phyloP scores from a whole-genome alignment of 345 rosid species.

The Syzygium aromaticum region DNA sequence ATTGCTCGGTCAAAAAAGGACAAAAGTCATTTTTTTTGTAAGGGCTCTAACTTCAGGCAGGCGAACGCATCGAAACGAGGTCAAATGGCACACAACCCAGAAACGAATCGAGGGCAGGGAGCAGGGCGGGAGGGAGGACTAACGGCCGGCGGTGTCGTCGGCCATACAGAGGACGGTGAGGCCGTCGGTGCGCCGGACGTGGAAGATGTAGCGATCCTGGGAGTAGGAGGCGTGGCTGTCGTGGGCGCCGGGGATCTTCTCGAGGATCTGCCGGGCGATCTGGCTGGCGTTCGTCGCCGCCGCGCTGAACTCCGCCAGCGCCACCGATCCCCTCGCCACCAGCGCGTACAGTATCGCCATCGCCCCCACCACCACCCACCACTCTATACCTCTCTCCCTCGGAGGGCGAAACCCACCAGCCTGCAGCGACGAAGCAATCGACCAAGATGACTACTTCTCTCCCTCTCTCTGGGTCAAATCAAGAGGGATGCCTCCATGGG shows the following conservation, averaged over 20 bases:
- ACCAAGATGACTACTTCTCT: neutral
- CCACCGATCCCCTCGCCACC: slow-evolving; percentile 86
- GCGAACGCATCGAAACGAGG: neutral
- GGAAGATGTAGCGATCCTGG: slow-evolving; percentile 89
- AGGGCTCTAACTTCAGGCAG: neutral
- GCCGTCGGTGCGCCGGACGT: slow-evolving; percentile 93
- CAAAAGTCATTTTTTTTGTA: neutral
- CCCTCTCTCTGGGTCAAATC: neutral
- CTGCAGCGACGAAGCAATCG: neutral
- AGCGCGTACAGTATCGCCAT: slow-evolving; percentile 92
- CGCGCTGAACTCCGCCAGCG: slow-evolving; percentile 77
- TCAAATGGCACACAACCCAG: neutral
- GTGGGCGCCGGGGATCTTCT: slow-evolving; percentile 63
- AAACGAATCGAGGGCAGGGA: neutral
- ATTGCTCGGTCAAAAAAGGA: neutral
- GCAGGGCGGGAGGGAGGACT: neutral
- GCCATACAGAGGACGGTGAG: slow-evolving; percentile 98
- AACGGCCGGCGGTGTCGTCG: slow-evolving; percentile 87
- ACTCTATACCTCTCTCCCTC: neutral
- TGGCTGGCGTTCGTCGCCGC: slow-evolving; percentile 77
- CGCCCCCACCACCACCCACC: neutral
- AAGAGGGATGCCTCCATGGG: neutral
- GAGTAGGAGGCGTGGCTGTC: slow-evolving; percentile 85
- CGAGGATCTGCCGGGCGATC: slow-evolving; percentile 73
- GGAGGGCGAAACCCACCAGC: neutral